phyloP scores from a whole-genome alignment of 73 alveolate species.

The Symbiodinium natans region DNA sequence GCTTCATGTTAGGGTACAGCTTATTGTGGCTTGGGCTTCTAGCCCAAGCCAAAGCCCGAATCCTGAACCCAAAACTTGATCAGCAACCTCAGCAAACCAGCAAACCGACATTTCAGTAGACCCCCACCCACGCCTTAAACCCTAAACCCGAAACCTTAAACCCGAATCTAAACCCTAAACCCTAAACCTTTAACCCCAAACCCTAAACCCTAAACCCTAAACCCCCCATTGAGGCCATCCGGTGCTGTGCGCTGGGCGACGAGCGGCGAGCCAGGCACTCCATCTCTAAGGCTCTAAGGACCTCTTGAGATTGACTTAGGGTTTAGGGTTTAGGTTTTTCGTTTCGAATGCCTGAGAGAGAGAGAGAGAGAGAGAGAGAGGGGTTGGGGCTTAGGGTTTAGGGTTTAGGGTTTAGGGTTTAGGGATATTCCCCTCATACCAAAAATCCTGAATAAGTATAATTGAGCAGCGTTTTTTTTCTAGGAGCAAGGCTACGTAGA shows the following conservation, averaged over 20 bases:
- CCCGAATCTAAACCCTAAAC: not conserved
- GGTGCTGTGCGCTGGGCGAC: constrained; percentile 56
- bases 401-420: not conserved
- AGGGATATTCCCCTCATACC: not conserved
- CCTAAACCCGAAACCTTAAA: too few relatives aligned
- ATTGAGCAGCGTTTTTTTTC: too few relatives aligned
- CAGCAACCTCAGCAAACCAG: too few relatives aligned
- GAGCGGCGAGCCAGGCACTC: constrained; percentile 59
- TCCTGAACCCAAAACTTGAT: not conserved
- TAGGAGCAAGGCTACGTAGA: too few relatives aligned
- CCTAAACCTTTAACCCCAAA: not conserved
- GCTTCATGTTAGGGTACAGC: too few relatives aligned
- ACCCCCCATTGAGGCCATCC: not conserved
- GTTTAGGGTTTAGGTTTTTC: not conserved
- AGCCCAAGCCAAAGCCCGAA: too few relatives aligned
- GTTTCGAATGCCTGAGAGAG: too few relatives aligned
- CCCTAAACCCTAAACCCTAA: not conserved
- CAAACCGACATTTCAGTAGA: too few relatives aligned
- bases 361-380: too few relatives aligned
- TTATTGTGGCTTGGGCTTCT: too few relatives aligned
- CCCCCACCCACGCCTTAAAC: not conserved
- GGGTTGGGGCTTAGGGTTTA: too few relatives aligned
- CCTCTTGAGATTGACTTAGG: not conserved
- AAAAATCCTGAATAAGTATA: not conserved
- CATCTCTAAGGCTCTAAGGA: not conserved